These are phyloP conservation scores for Brassica incana DNA, from an alignment of 345 rosid genomes.

Conservation along the genomic window DNA sequence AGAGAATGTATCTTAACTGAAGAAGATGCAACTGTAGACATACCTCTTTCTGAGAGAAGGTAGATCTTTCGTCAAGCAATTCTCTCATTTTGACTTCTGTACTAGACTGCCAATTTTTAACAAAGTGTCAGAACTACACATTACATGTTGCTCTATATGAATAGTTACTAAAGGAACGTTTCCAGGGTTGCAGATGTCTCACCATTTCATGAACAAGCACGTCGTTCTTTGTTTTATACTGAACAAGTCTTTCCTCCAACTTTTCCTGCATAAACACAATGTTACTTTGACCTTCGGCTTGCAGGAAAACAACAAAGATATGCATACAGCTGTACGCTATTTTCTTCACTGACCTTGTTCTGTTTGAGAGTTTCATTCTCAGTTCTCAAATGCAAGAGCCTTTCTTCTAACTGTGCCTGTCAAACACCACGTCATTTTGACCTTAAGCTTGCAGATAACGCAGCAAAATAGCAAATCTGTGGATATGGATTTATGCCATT, in stretches of 20 bases:
- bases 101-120: slow-evolving; percentile 47
- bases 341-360: slow-evolving; percentile 41
- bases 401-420: slow-evolving; percentile 50
- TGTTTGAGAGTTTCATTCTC: slow-evolving; percentile 39
- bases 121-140: slow-evolving; percentile 25
- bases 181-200: slow-evolving; percentile 23
- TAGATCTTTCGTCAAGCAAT: slow-evolving; percentile 48
- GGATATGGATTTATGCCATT: background rate
- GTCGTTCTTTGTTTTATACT: slow-evolving; percentile 35
- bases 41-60: slow-evolving; percentile 54
- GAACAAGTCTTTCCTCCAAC: slow-evolving; percentile 34
- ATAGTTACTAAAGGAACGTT: slow-evolving; percentile 2
- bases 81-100: slow-evolving; percentile 50
- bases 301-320: slow-evolving; percentile 1
- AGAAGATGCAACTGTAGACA: slow-evolving; percentile 14
- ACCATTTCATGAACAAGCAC: slow-evolving; percentile 36
- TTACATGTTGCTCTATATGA: background rate
- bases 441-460: slow-evolving; percentile 15
- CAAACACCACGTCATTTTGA: background rate
- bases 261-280: slow-evolving; percentile 24
- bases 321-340: background rate
- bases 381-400: slow-evolving; percentile 37
- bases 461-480: background rate
- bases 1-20: slow-evolving; percentile 16
- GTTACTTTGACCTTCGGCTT: slow-evolving; percentile 11